phyloP scores from a whole-genome alignment of 495 filamentous ascomycete genomes.

The Hypoxylon fuscum region DNA sequence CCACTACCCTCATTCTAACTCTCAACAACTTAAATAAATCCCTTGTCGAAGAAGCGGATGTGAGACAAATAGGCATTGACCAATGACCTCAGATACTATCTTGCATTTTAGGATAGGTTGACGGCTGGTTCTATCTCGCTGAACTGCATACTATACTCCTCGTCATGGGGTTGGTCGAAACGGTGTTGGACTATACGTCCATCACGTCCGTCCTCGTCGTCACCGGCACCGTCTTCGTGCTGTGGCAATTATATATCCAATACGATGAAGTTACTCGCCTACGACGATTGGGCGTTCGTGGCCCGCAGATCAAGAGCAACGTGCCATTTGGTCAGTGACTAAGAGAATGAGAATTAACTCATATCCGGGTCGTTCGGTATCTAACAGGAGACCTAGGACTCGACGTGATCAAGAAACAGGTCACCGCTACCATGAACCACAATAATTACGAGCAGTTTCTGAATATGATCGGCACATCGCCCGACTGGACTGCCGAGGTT shows the following conservation, averaged over 20 bases:
- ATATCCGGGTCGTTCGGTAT: conserved; percentile 20
- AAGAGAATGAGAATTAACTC: not conserved
- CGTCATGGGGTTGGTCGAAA: conserved; percentile 55
- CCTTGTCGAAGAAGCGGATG: no score
- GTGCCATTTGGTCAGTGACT: conserved; percentile 40
- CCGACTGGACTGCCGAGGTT: conserved; percentile 66
- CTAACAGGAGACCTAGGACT: conserved; percentile 58
- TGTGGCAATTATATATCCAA: conserved; percentile 40
- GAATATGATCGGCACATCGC: conserved; percentile 52
- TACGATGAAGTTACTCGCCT: conserved; percentile 52
- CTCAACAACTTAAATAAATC: not conserved
- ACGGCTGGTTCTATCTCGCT: not conserved
- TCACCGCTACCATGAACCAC: conserved; percentile 60
- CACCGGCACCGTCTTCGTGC: conserved; percentile 38
- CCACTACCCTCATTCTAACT: not conserved
- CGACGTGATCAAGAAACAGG: conserved; percentile 64
- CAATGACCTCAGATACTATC: not conserved
- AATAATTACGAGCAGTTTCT: conserved; percentile 70
- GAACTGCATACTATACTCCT: not conserved
- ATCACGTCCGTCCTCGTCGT: conserved; percentile 41
- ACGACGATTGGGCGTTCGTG: conserved; percentile 52
- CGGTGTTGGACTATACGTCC: conserved; percentile 48
- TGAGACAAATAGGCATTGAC: not conserved
- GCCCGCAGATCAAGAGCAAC: conserved; percentile 20
- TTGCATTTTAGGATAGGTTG: not conserved